Conservation (phyloP, 2,329 filamentous ascomycete species). For the Aspergillus sclerotialis region DNA sequence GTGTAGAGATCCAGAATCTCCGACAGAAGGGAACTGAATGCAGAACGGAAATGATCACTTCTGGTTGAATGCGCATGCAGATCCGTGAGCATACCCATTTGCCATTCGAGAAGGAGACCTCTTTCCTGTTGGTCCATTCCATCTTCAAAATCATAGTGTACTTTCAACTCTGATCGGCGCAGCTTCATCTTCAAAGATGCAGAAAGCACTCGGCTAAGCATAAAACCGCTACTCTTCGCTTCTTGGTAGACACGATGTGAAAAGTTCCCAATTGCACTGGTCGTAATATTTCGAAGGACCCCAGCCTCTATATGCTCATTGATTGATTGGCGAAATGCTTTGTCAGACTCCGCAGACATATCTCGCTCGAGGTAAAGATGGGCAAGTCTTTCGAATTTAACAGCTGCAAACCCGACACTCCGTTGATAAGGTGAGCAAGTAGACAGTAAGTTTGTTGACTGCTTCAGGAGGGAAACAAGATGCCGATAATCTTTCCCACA, state of each 20-base stretch:
- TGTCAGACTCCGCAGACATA: conserved; percentile 26
- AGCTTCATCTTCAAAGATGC: conserved; percentile 30
- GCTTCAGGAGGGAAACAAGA: conserved; percentile 32
- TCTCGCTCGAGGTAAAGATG: conserved; percentile 33
- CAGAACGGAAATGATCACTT: conserved; percentile 20
- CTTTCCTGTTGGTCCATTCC: conserved; percentile 18
- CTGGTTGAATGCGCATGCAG: conserved; percentile 17
- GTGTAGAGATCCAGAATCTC: conserved; percentile 30
- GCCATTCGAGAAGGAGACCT: conserved; percentile 31
- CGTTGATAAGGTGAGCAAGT: conserved; percentile 27
- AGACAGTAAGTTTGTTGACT: conserved; percentile 33
- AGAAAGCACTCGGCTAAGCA: conserved; percentile 31
- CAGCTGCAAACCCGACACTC: conserved; percentile 30
- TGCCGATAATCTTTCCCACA: conserved; percentile 23
- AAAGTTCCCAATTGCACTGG: conserved; percentile 18
- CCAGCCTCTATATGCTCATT: conserved; percentile 33
- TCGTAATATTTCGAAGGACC: conserved; percentile 23
- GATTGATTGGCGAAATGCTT: conserved; percentile 34
- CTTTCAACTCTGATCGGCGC: conserved; percentile 20
- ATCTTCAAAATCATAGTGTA: conserved; percentile 25
- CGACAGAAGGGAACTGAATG: conserved; percentile 20
- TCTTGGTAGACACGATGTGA: conserved; percentile 24
- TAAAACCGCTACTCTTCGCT: conserved; percentile 27
- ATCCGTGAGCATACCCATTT: conserved; percentile 29
- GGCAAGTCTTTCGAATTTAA: conserved; percentile 40